Conservation (phyloP, 768 basidiomycete species). For the Pulveroboletus sp. region DNA sequence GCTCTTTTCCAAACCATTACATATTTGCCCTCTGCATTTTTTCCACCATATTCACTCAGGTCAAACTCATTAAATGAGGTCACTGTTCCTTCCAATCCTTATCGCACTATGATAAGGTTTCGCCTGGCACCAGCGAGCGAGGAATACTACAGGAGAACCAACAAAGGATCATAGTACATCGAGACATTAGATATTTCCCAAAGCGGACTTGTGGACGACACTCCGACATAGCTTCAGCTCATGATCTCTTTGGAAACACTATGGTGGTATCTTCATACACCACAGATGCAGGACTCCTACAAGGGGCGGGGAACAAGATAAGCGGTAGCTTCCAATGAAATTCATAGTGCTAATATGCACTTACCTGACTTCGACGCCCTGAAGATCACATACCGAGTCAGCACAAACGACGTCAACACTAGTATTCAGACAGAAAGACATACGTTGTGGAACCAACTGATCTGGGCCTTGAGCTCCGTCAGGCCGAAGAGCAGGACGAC, state of each 20-base stretch:
- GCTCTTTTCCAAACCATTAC: too few relatives aligned
- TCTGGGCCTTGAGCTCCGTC: conserved; percentile 50
- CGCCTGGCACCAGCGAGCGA: too few relatives aligned
- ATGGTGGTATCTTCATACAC: conserved; percentile 27
- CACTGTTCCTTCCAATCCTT: too few relatives aligned
- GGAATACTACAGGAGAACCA: too few relatives aligned
- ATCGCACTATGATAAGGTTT: too few relatives aligned
- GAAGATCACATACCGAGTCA: neutral
- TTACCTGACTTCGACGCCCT: conserved; percentile 38
- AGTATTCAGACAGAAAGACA: conserved; percentile 15
- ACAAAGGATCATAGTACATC: neutral
- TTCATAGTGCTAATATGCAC: neutral
- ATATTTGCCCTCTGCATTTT: too few relatives aligned
- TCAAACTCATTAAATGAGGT: too few relatives aligned
- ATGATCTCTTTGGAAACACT: neutral
- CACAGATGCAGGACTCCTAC: conserved; percentile 27
- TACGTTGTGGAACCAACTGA: conserved; percentile 43
- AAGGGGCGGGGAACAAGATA: neutral
- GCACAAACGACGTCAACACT: neutral
- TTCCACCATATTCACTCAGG: too few relatives aligned
- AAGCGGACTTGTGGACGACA: neutral
- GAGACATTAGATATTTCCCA: neutral
- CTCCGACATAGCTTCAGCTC: neutral
- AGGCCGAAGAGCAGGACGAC: conserved; percentile 49
- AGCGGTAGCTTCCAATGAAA: neutral